These are phyloP conservation scores for Hymenoscyphus infarciens DNA, from an alignment of 2,329 filamentous ascomycete genomes.

Conservation along the genomic window DNA sequence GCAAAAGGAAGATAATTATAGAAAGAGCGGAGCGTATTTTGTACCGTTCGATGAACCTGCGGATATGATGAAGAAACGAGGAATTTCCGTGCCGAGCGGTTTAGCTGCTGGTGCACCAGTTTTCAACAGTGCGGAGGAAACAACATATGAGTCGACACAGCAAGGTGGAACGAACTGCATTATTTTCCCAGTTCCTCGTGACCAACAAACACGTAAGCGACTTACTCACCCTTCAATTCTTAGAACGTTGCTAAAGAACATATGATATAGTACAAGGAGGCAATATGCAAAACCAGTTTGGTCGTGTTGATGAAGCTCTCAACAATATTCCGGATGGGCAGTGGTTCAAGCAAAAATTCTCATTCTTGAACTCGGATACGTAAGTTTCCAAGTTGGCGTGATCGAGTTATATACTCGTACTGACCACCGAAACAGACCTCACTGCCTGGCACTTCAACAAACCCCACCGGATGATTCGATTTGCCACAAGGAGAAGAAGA, in stretches of 20 bases:
- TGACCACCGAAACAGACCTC: neutral
- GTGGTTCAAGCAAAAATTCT: constrained; percentile 5
- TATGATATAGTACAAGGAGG: neutral
- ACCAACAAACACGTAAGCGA: constrained; percentile 1
- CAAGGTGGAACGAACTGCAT: neutral
- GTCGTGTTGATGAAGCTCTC: constrained; percentile 5
- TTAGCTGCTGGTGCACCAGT: neutral
- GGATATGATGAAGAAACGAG: neutral
- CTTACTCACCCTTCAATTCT: too few species aligned
- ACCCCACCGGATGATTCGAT: constrained; percentile 1
- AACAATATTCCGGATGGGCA: neutral
- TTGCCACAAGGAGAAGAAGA: constrained; percentile 7
- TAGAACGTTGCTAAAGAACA: neutral
- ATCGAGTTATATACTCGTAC: neutral
- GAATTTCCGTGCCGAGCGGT: neutral
- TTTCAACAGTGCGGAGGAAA: constrained; percentile 5
- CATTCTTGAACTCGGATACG: constrained; percentile 7
- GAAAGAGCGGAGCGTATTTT: constrained; percentile 3
- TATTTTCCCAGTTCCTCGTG: constrained; percentile 3
- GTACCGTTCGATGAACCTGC: neutral
- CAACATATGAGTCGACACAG: constrained; percentile 6
- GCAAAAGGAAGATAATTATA: constrained; percentile 6
- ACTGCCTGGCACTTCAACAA: constrained; percentile 1
- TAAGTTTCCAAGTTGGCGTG: neutral
- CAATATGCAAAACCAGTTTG: constrained; percentile 5